Evolutionary conservation across 495 filamentous ascomycete genomes (phyloP).

Genomic region (Tuber indicum): DNA sequence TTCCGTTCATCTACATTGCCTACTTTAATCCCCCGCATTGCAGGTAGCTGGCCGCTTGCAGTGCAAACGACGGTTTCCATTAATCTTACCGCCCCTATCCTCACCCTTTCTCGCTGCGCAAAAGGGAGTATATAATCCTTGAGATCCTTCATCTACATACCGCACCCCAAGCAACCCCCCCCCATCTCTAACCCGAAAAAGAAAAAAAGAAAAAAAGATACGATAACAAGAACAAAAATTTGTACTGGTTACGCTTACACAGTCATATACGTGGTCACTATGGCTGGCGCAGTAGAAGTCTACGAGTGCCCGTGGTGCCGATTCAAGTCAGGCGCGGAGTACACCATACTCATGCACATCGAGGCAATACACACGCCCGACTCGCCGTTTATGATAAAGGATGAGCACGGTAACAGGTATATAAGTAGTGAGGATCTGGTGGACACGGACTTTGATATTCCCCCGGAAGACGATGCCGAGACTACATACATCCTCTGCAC

Average conservation of each 20-base stretch:
- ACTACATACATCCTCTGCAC: slow-evolving; percentile 61
- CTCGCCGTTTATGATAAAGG: slow-evolving; percentile 51
- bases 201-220: not conserved
- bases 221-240: not conserved
- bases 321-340: slow-evolving; percentile 42
- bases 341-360: slow-evolving; percentile 52
- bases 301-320: slow-evolving; percentile 49
- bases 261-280: not conserved
- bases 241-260: not conserved
- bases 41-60: slow-evolving; percentile 6
- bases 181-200: not conserved
- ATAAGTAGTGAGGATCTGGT: slow-evolving; percentile 9
- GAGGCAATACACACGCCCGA: slow-evolving; percentile 54
- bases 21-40: not conserved
- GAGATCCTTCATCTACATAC: not conserved
- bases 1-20: not conserved
- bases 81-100: not conserved
- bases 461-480: slow-evolving; percentile 31
- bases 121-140: slow-evolving; percentile 1
- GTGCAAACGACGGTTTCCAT: not conserved
- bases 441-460: slow-evolving; percentile 18
- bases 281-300: not conserved
- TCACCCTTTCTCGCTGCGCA: not conserved
- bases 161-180: not conserved
- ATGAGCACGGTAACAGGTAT: slow-evolving; percentile 29